Conservation (phyloP, 768 basidiomycete species). For the Mycena filopes region DNA sequence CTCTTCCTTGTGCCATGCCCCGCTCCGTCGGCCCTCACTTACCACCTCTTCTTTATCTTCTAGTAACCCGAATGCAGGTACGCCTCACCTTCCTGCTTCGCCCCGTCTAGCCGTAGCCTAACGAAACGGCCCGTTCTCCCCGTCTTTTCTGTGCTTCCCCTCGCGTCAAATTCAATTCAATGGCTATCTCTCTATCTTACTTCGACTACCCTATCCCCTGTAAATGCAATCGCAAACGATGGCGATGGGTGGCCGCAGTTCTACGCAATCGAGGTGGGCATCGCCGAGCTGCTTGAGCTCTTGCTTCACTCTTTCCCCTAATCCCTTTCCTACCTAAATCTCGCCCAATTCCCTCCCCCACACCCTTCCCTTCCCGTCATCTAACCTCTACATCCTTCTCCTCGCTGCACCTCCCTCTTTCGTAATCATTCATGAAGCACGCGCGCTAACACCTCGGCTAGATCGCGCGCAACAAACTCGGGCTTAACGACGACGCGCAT, state of each 20-base stretch:
- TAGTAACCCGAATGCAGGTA: slow-evolving; percentile 80
- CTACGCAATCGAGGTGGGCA: slow-evolving; percentile 86
- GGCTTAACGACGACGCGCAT: slow-evolving; percentile 89
- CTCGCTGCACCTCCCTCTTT: neutral
- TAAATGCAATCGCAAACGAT: too few relatives aligned
- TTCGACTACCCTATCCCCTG: too few relatives aligned
- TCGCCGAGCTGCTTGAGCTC: slow-evolving; percentile 14
- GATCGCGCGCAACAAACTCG: slow-evolving; percentile 92
- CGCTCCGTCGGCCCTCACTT: neutral
- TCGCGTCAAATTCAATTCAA: too few relatives aligned
- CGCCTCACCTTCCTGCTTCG: slow-evolving; percentile 26
- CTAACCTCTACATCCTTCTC: neutral
- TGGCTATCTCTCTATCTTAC: too few relatives aligned
- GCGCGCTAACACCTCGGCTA: slow-evolving; percentile 40
- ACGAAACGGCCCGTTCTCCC: too few relatives aligned
- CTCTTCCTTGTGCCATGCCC: too few relatives aligned
- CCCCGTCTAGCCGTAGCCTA: too few relatives aligned
- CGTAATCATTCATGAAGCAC: too few relatives aligned
- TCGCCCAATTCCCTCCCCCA: too few relatives aligned
- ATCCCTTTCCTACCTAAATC: too few relatives aligned
- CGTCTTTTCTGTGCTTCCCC: too few relatives aligned
- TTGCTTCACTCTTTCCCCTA: neutral
- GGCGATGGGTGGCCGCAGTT: slow-evolving; percentile 60
- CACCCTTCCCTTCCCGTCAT: too few relatives aligned
- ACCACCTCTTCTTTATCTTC: neutral